Base-by-base conservation (phyloP, 2,329 filamentous ascomycete species). In the Cladosporium sp. region DNA sequence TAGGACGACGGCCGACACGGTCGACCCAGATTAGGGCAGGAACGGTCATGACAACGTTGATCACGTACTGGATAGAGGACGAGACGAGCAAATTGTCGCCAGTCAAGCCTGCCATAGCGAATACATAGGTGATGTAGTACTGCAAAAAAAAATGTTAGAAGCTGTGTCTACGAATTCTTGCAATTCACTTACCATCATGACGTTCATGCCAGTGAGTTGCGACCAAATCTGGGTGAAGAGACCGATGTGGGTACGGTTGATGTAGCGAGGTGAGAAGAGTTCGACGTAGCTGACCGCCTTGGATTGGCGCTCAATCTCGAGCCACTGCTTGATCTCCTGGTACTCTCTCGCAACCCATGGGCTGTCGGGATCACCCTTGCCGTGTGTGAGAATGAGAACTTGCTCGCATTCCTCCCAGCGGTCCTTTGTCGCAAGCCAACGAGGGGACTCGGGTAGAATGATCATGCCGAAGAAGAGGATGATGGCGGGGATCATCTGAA, bases 1-100 rank as follows among this genome's bases (percentile, higher is more conserved):
- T 86, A 1, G 81, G 81, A 50, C 90, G 90, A 69, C 91, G 90
- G 56, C 91, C 91, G 87, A 89, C 91, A 64, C 83, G 82, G 71
- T 95, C 91, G 71, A 93, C 85, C 80, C 82, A 93, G 65, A 93
- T 78, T 28, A 94, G 83, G 1, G 91, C 91, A 0, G 90, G 89
- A 3, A 93, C 76, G 0, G 91, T 94, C 88, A 92, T 91, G 62
- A 88, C 67, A 1, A 94, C 91, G 76, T 93, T 93, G 81, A 94
- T 91, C 71, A 93, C 83, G 75, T 91, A 91, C 73, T 91, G 87
- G 68, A 91, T 91, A 11, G 85, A 87, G 21, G 87, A 89, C 8
- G 89, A 84, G 53, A 91, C 77, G 10, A 92, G 82, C 44, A 87
- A 84, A 62, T 82, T 83, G 70, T 86, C 81, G 3, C 67, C 70